A percentile compares a stretch with the other conserved stretches of the same genome.
Evolutionary conservation across 2,329 filamentous ascomycete genomes (phyloP).

Genomic region (Fusarium hainanense): DNA sequence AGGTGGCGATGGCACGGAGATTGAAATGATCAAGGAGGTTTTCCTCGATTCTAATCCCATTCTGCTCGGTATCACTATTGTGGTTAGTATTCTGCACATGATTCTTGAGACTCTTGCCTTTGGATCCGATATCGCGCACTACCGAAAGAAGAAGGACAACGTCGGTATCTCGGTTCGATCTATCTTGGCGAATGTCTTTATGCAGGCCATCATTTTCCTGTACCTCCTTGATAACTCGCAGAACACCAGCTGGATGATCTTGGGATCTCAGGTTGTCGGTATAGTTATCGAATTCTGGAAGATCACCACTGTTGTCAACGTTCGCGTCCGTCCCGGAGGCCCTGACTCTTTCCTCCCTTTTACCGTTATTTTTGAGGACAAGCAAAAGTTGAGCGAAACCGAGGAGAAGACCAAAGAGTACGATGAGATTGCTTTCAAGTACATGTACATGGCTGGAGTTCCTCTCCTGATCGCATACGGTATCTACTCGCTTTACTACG

Average conservation of each 20-base stretch:
- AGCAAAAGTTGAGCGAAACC: constrained; percentile 93
- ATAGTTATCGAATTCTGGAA: constrained; percentile 84
- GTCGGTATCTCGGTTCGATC: constrained; percentile 96
- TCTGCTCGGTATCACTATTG: constrained; percentile 82
- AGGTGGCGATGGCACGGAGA: constrained; percentile 89
- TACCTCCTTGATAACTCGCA: constrained; percentile 98
- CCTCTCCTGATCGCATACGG: constrained; percentile 91
- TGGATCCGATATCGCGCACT: constrained; percentile 97
- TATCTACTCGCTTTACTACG: constrained; percentile 89
- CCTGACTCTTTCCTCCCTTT: constrained; percentile 81
- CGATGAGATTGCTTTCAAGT: constrained; percentile 96
- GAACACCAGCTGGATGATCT: constrained; percentile 98
- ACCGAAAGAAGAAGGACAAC: constrained; percentile 99
- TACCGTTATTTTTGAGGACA: constrained; percentile 89
- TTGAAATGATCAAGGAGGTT: constrained; percentile 97
- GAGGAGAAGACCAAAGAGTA: constrained; percentile 99
- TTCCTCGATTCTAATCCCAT: constrained; percentile 94
- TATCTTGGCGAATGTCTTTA: constrained; percentile 96
- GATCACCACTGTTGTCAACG: constrained; percentile 93
- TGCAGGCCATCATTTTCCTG: constrained; percentile 95
- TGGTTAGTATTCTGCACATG: constrained; percentile 91
- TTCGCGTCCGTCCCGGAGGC: constrained; percentile 77
- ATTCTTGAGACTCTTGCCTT: constrained; percentile 96
- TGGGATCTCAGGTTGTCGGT: constrained; percentile 90
- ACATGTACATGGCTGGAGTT: constrained; percentile 92